Base-by-base conservation (phyloP, 1,284 basidiomycete genomes). In the Sporisorium graminicola region DNA sequence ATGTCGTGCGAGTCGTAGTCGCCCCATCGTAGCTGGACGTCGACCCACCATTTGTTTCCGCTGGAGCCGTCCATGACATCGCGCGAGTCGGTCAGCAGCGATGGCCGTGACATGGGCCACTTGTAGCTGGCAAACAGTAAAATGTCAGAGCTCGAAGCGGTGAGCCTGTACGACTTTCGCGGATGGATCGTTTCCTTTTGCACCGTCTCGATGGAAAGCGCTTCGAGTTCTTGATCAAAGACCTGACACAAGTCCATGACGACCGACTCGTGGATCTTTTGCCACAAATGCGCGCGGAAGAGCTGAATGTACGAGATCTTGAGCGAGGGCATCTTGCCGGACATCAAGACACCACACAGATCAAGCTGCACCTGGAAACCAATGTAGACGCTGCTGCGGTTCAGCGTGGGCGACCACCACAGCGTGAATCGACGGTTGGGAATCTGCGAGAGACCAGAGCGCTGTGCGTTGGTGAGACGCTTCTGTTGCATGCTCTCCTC, bases 151-250 rank as follows among this genome's bases (percentile, higher is more conserved):
- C 88, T 88, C n/a, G 88, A 90, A 13, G 95, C 97, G 87, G 98
- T 99, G 94, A 99, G 98, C 90, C 98, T 98, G 91, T 99, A 99
- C 89, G 94, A 97, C 89, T 98, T 99, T 87, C 96, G 93, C 82
- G 97, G 96, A 87, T 88, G 96, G 77, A 99, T 98, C 0, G 96
- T 98, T 87, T 99, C 96, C 88, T 99, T 99, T 87, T 99, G 97
- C 2, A 99, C 97, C 0, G 95, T 98, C 89, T 99, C 97, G 83
- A 99, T 99, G 82, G 98, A 95, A 6, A 99, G 88, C 0, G 97
- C 95, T 86, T 99, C 97, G 42, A 99, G 90, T 84, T 99, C 96
- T 87, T 98, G 96, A 88, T 99, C 97, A 82, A 99, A 97, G 20
- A 99, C 96, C 90, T 99, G 96, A 61, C 88, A 86, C 81, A 98